Percentiles rank a stretch among this genome's conserved stretches.
phyloP scores from a whole-genome alignment of 2,329 filamentous ascomycete species.

The Thermomyces lanuginosus region DNA sequence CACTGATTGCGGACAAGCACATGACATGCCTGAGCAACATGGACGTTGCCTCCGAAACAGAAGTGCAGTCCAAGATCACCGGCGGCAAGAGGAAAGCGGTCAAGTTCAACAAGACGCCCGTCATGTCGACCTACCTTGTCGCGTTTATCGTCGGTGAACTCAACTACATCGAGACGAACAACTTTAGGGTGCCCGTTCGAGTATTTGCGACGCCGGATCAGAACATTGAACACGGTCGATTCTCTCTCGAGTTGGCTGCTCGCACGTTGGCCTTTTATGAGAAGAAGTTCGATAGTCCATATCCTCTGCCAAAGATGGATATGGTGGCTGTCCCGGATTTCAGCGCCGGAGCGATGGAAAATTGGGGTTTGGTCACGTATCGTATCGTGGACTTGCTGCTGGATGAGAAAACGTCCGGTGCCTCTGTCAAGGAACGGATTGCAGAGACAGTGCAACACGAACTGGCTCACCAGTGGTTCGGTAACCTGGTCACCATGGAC shows the following conservation, averaged over 20 bases:
- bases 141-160: constrained; percentile 90
- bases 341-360: constrained; percentile 92
- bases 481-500: constrained; percentile 94
- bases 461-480: constrained; percentile 95
- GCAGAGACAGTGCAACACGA: constrained; percentile 95
- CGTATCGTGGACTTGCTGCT: constrained; percentile 79
- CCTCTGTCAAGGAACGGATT: constrained; percentile 77
- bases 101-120: constrained; percentile 77
- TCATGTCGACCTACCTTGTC: constrained; percentile 91
- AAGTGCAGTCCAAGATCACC: constrained; percentile 48
- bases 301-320: constrained; percentile 86
- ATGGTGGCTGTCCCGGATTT: constrained; percentile 96
- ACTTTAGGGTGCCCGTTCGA: constrained; percentile 78
- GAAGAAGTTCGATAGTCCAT: constrained; percentile 75
- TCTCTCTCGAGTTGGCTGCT: constrained; percentile 78
- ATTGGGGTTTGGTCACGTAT: constrained; percentile 94
- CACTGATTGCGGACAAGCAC: constrained; percentile 75
- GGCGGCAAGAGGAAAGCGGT: constrained; percentile 63
- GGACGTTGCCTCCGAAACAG: constrained; percentile 70
- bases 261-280: constrained; percentile 89
- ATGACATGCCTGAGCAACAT: constrained; percentile 93
- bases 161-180: constrained; percentile 81
- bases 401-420: constrained; percentile 81
- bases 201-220: constrained; percentile 88
- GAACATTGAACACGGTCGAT: constrained; percentile 77